Conservation (phyloP, 176 grass and related monocot genomes). For the Oryza coarctata region DNA sequence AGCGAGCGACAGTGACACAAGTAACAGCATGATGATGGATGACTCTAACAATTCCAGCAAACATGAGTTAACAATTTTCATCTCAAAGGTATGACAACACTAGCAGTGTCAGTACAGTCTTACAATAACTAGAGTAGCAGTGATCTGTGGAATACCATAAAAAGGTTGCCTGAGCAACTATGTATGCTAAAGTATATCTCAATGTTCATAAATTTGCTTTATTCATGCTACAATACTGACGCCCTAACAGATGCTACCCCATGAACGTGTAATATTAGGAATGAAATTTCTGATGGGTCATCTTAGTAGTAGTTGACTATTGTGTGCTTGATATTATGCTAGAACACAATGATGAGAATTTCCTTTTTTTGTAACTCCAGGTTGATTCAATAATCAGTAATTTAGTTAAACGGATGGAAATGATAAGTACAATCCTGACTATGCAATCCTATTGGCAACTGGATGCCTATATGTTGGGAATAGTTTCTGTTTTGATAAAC, state of each 20-base stretch:
- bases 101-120: background rate
- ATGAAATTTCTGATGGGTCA: constrained; percentile 13
- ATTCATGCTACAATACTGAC: background rate
- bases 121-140: constrained; percentile 12
- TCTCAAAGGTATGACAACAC: background rate
- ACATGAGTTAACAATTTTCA: background rate
- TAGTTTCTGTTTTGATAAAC: constrained; percentile 17
- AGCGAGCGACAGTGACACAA: background rate
- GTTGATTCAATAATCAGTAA: background rate
- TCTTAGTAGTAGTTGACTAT: background rate
- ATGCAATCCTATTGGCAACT: background rate
- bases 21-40: constrained; percentile 22
- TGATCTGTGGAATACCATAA: background rate
- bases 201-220: background rate
- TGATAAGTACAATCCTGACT: background rate
- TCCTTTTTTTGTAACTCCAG: constrained; percentile 6
- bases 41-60: background rate
- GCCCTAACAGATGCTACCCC: background rate
- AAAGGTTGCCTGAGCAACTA: constrained; percentile 22
- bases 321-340: constrained; percentile 7
- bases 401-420: constrained; percentile 10
- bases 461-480: background rate
- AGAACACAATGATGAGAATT: background rate
- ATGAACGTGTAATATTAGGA: background rate
- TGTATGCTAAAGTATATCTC: background rate